phyloP scores from a whole-genome alignment of 1,284 basidiomycete genomes.

The Cystobasidium pallidum region DNA sequence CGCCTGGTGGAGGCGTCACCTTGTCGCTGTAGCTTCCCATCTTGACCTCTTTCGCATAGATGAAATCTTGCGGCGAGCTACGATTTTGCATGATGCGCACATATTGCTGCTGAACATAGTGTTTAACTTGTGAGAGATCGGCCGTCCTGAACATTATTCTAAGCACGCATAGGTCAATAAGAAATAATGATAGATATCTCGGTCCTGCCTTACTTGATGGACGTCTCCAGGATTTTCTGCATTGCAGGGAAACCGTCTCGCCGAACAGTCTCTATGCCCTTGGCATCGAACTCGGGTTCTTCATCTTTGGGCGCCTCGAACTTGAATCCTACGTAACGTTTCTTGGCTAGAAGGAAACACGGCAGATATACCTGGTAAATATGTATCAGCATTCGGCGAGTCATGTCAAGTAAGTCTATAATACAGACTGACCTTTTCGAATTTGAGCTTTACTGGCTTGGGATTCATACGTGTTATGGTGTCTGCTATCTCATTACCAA shows the following conservation, averaged over 20 bases:
- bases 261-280: slow-evolving; percentile 95
- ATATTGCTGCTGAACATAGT: slow-evolving; percentile 85
- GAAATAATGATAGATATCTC: not conserved
- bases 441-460: slow-evolving; percentile 89
- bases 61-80: slow-evolving; percentile 84
- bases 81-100: slow-evolving; percentile 77
- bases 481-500: slow-evolving; percentile 90
- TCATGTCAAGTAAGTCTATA: not conserved
- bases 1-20: slow-evolving; percentile 85
- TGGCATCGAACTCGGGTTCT: slow-evolving; percentile 87
- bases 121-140: slow-evolving; percentile 85
- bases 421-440: slow-evolving; percentile 76
- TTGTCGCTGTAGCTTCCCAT: slow-evolving; percentile 88
- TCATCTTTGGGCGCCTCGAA: slow-evolving; percentile 80
- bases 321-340: slow-evolving; percentile 94
- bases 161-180: not conserved
- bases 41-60: slow-evolving; percentile 90
- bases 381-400: not conserved
- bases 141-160: slow-evolving; percentile 87
- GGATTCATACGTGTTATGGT: slow-evolving; percentile 84
- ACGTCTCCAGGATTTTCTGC: slow-evolving; percentile 83
- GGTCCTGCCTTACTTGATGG: slow-evolving; percentile 68
- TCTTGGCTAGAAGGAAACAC: slow-evolving; percentile 91
- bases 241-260: slow-evolving; percentile 86
- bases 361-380: slow-evolving; percentile 79